Conservation (phyloP, 495 filamentous ascomycete species). For the Podospora pseudopauciseta region DNA sequence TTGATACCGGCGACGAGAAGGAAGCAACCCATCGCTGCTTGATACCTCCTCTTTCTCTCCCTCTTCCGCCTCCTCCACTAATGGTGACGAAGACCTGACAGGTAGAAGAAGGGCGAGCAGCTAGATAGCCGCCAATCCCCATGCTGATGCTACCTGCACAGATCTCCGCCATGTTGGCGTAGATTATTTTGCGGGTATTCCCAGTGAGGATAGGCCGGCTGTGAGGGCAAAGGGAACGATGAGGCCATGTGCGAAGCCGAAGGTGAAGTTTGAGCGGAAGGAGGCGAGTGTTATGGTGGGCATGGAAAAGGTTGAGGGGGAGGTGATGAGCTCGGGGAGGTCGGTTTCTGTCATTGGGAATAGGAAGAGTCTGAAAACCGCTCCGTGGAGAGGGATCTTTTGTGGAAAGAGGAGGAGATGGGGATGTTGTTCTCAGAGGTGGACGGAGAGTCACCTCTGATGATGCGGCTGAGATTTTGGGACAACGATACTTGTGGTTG, state of each 20-base stretch:
- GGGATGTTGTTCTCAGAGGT: neutral
- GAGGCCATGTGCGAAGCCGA: constrained; percentile 61
- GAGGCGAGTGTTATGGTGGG: constrained; percentile 14
- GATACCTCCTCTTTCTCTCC: neutral
- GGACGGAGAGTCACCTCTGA: neutral
- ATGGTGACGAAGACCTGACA: neutral
- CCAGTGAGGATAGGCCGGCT: constrained; percentile 59
- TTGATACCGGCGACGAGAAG: neutral
- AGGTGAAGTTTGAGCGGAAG: constrained; percentile 43
- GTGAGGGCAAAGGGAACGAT: constrained; percentile 65
- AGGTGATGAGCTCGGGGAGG: neutral
- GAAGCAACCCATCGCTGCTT: neutral
- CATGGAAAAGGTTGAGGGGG: neutral
- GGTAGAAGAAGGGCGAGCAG: constrained; percentile 40
- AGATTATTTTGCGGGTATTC: constrained; percentile 62
- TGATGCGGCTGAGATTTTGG: neutral
- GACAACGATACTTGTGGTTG: neutral
- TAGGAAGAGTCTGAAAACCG: neutral
- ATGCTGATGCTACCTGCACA: constrained; percentile 66
- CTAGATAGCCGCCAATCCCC: constrained; percentile 68
- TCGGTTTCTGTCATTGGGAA: neutral
- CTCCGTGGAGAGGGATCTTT: neutral
- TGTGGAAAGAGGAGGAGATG: neutral
- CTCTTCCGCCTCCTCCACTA: neutral
- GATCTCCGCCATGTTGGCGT: constrained; percentile 65